Evolutionary conservation across 768 basidiomycete species (phyloP).

Genomic region (Phaffia australis): DNA sequence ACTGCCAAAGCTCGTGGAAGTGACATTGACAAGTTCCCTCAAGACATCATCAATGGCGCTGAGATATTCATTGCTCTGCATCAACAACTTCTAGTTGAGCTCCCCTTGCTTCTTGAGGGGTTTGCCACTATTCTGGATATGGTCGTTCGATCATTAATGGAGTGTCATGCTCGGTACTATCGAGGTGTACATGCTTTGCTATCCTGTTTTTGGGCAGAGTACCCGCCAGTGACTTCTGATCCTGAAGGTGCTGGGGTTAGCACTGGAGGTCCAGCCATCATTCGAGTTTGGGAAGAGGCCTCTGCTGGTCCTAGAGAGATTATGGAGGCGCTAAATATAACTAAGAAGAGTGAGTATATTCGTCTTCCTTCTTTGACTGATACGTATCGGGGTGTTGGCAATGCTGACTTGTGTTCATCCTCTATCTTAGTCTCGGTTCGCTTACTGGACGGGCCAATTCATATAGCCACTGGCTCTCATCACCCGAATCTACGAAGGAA

Average conservation of each 20-base stretch:
- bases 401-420: neutral
- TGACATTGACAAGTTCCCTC: slow-evolving; percentile 29
- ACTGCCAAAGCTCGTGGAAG: slow-evolving; percentile 27
- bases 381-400: too few relatives aligned
- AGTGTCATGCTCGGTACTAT: slow-evolving; percentile 33
- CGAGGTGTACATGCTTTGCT: slow-evolving; percentile 26
- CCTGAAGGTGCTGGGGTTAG: neutral
- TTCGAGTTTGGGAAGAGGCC: slow-evolving; percentile 25
- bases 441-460: slow-evolving; percentile 13
- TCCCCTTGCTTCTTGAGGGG: slow-evolving; percentile 36
- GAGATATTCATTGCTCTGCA: slow-evolving; percentile 37
- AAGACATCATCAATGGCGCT: slow-evolving; percentile 31
- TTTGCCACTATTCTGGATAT: slow-evolving; percentile 34
- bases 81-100: slow-evolving; percentile 37
- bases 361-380: too few relatives aligned
- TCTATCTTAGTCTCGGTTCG: slow-evolving; percentile 19
- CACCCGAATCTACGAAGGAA: neutral
- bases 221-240: slow-evolving; percentile 21
- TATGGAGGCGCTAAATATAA: slow-evolving; percentile 21
- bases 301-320: slow-evolving; percentile 11
- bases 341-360: slow-evolving; percentile 17
- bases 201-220: slow-evolving; percentile 27
- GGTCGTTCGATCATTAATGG: slow-evolving; percentile 30
- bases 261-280: slow-evolving; percentile 20
- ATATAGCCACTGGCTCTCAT: slow-evolving; percentile 13